Percentiles rank a stretch among this genome's conserved stretches.
Conservation (phyloP, 176 grass and related monocot species). For the Carex myosuroides region DNA sequence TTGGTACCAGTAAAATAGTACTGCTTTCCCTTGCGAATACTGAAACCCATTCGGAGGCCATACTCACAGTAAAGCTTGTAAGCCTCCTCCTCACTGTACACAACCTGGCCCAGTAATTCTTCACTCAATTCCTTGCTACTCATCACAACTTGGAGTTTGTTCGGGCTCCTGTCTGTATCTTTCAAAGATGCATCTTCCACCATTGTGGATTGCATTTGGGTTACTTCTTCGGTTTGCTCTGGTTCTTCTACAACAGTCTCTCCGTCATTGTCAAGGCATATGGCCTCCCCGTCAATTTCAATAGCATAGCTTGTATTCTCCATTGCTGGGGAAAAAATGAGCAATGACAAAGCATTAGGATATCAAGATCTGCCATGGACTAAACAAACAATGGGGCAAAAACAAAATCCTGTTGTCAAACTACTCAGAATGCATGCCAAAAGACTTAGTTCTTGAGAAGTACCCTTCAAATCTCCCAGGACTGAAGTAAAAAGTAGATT, state of each 20-base stretch:
- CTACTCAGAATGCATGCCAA: neutral
- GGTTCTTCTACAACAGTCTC: constrained; percentile 35
- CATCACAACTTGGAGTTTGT: constrained; percentile 34
- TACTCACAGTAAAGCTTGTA: constrained; percentile 75
- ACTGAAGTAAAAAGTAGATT: neutral
- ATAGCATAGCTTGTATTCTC: constrained; percentile 53
- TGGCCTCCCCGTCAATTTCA: constrained; percentile 64
- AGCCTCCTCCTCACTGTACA: constrained; percentile 77
- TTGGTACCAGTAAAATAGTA: constrained; percentile 79
- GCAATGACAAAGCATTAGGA: neutral
- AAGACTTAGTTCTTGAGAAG: neutral
- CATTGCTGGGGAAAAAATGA: constrained; percentile 31
- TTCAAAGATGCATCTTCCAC: constrained; percentile 15
- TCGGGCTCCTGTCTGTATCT: constrained; percentile 25
- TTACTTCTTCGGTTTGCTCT: constrained; percentile 33
- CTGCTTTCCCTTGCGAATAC: constrained; percentile 73
- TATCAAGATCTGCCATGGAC: neutral
- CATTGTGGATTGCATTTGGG: constrained; percentile 22
- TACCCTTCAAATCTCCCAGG: neutral
- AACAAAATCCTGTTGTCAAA: neutral
- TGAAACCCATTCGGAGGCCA: constrained; percentile 73
- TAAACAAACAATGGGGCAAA: neutral
- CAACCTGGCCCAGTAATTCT: constrained; percentile 51
- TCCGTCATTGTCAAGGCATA: constrained; percentile 45
- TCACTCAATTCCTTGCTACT: constrained; percentile 57